A percentile compares a stretch with the other conserved stretches of the same genome.
Evolutionary conservation across 2,329 filamentous ascomycete species (phyloP).

Genomic region (Thermomyces lanuginosus): DNA sequence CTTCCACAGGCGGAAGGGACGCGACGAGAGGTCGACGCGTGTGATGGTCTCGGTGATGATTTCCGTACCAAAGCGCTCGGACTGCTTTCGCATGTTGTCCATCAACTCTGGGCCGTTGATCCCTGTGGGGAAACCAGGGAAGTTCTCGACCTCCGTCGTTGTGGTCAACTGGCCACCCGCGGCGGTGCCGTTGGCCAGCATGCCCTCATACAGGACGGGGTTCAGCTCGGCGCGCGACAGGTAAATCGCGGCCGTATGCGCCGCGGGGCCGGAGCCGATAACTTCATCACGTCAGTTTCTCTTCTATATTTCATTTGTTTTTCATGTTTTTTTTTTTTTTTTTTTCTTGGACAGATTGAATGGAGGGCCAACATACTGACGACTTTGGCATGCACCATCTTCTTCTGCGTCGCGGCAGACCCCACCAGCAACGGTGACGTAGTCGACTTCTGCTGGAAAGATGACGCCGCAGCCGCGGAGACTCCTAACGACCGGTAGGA

Average conservation of each 20-base stretch:
- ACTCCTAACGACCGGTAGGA: constrained; percentile 57
- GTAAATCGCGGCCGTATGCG: constrained; percentile 94
- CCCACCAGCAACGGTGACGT: constrained; percentile 26
- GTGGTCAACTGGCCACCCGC: constrained; percentile 95
- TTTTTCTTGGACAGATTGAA: not conserved
- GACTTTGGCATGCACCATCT: constrained; percentile 82
- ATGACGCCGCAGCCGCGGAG: constrained; percentile 55
- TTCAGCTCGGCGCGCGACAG: constrained; percentile 86
- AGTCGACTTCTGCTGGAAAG: constrained; percentile 43
- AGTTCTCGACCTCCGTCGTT: constrained; percentile 97
- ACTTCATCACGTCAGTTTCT: constrained; percentile 33
- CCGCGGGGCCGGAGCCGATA: constrained; percentile 88
- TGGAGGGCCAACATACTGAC: constrained; percentile 52
- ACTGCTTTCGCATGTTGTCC: constrained; percentile 90
- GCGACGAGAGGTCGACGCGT: constrained; percentile 64
- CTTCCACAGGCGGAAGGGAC: constrained; percentile 85
- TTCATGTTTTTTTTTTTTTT: not conserved
- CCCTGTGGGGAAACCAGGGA: constrained; percentile 77
- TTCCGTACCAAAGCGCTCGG: constrained; percentile 76
- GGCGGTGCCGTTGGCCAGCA: constrained; percentile 92
- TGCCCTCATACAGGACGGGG: constrained; percentile 92
- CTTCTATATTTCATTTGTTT: constrained; percentile 5
- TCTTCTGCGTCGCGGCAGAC: constrained; percentile 21
- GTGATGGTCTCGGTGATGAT: constrained; percentile 83
- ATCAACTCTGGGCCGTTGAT: constrained; percentile 81